These are phyloP conservation scores for Geotrichum phurueaensis DNA, from an alignment of 1,139 yeast genomes.

Conservation along the genomic window DNA sequence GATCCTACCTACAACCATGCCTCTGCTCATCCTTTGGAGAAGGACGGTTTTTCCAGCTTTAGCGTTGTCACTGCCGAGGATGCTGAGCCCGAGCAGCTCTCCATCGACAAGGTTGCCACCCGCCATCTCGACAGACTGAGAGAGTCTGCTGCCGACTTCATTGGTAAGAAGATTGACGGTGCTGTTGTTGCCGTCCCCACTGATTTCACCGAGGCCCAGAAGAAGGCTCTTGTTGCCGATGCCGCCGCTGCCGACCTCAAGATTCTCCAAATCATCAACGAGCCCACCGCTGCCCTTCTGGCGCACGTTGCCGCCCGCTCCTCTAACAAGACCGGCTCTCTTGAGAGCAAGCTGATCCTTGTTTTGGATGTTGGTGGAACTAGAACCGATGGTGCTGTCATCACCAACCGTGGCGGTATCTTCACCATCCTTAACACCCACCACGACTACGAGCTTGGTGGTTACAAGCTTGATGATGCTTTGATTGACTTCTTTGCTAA, in stretches of 20 bases:
- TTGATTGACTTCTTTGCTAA: slow-evolving; percentile 80
- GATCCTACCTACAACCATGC: slow-evolving; percentile 55
- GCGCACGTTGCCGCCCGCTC: slow-evolving; percentile 50
- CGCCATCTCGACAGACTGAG: slow-evolving; percentile 82
- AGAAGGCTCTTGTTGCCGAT: slow-evolving; percentile 54
- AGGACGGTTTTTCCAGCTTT: slow-evolving; percentile 67
- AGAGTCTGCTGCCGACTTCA: slow-evolving; percentile 86
- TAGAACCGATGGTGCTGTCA: slow-evolving; percentile 92
- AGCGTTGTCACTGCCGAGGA: slow-evolving; percentile 41
- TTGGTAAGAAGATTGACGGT: slow-evolving; percentile 75
- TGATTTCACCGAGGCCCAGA: slow-evolving; percentile 71
- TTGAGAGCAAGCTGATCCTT: slow-evolving; percentile 73
- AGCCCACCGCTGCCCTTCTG: slow-evolving; percentile 87
- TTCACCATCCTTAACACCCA: slow-evolving; percentile 82
- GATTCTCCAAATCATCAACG: slow-evolving; percentile 82
- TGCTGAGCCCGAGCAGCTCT: slow-evolving; percentile 43
- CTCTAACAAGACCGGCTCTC: slow-evolving; percentile 46
- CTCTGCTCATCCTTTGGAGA: slow-evolving; percentile 70
- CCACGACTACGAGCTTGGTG: slow-evolving; percentile 81
- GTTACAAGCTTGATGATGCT: slow-evolving; percentile 75
- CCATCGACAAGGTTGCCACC: slow-evolving; percentile 71
- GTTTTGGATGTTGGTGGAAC: slow-evolving; percentile 97
- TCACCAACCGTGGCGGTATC: slow-evolving; percentile 90
- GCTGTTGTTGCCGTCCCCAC: slow-evolving; percentile 91
- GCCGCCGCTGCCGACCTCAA: slow-evolving; percentile 69